These are phyloP conservation scores for Aspergillus quadrilineatus DNA, from an alignment of 2,329 filamentous ascomycete genomes.

Conservation along the genomic window DNA sequence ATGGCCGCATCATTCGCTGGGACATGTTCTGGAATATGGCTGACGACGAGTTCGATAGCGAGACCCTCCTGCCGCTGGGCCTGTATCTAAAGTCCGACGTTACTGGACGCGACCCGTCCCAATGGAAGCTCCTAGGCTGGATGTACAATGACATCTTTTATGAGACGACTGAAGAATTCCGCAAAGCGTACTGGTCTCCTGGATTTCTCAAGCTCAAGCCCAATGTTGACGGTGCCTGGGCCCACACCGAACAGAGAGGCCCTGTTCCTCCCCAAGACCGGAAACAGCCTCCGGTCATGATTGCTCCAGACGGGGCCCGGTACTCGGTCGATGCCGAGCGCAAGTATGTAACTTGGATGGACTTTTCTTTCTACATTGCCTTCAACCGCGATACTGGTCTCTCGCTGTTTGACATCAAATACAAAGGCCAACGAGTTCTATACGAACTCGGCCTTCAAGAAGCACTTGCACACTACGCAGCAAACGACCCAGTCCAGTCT, in stretches of 20 bases:
- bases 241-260: slow-evolving; percentile 12
- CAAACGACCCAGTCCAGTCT: slow-evolving; percentile 15
- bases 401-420: slow-evolving; percentile 15
- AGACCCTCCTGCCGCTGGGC: slow-evolving; percentile 12
- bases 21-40: slow-evolving; percentile 16
- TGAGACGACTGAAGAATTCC: slow-evolving; percentile 15
- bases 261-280: slow-evolving; percentile 7
- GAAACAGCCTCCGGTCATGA: slow-evolving; percentile 14
- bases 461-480: slow-evolving; percentile 16
- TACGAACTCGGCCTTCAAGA: slow-evolving; percentile 16
- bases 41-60: slow-evolving; percentile 9
- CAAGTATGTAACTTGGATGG: slow-evolving; percentile 17
- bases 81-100: slow-evolving; percentile 16
- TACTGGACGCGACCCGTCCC: slow-evolving; percentile 15
- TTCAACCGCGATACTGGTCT: slow-evolving; percentile 16
- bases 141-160: slow-evolving; percentile 18
- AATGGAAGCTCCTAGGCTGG: slow-evolving; percentile 17
- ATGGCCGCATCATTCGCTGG: slow-evolving; percentile 16
- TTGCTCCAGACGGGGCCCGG: slow-evolving; percentile 13
- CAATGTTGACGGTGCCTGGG: slow-evolving; percentile 16
- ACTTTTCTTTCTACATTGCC: slow-evolving; percentile 17
- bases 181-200: slow-evolving; percentile 15
- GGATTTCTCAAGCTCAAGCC: slow-evolving; percentile 15
- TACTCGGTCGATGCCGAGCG: slow-evolving; percentile 14
- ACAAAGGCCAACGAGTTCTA: slow-evolving; percentile 13